These are phyloP conservation scores for Plasmopara muralis DNA, from an alignment of 352 stramenopile species.

Conservation along the genomic window DNA sequence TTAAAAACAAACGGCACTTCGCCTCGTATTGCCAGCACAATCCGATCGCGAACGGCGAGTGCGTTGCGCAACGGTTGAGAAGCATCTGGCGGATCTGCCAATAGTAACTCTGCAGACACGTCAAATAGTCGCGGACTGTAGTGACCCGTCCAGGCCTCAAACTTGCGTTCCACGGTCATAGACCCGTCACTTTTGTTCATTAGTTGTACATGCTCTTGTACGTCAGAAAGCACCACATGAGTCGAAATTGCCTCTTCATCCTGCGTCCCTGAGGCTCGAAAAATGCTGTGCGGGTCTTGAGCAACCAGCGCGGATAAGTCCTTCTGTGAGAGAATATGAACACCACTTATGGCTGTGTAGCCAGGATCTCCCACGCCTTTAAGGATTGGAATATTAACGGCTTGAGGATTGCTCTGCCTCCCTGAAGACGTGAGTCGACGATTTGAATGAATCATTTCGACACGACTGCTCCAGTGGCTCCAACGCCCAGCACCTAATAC, in stretches of 20 bases:
- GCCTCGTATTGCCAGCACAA: constrained; percentile 50
- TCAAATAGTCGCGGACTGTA: constrained; percentile 59
- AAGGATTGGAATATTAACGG: constrained; percentile 28
- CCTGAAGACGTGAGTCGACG: constrained; percentile 8
- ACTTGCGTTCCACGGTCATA: constrained; percentile 13
- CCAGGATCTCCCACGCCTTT: constrained; percentile 41
- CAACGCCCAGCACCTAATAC: constrained; percentile 43
- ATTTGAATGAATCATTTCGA: constrained; percentile 5
- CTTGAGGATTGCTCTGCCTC: constrained; percentile 3
- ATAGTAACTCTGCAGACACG: constrained; percentile 58
- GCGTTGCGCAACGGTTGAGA: constrained; percentile 46
- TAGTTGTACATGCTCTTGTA: constrained; percentile 35
- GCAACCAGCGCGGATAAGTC: constrained; percentile 19
- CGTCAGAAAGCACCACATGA: constrained; percentile 52
- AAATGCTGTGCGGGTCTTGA: constrained; percentile 20
- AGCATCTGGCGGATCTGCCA: constrained; percentile 56
- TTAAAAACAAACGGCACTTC: constrained; percentile 65
- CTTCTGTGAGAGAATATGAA: constrained; percentile 24
- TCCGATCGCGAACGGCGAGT: constrained; percentile 39
- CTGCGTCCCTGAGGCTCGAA: constrained; percentile 17
- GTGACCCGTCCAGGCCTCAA: constrained; percentile 61
- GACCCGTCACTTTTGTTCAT: constrained; percentile 9
- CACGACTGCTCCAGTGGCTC: constrained; percentile 35
- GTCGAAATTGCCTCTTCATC: constrained; percentile 18
- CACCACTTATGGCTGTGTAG: constrained; percentile 27